Evolutionary conservation across 352 stramenopile species (phyloP), one percentile per base, ranked within the genome.

Genomic region (Phytophthora tubulina): DNA sequence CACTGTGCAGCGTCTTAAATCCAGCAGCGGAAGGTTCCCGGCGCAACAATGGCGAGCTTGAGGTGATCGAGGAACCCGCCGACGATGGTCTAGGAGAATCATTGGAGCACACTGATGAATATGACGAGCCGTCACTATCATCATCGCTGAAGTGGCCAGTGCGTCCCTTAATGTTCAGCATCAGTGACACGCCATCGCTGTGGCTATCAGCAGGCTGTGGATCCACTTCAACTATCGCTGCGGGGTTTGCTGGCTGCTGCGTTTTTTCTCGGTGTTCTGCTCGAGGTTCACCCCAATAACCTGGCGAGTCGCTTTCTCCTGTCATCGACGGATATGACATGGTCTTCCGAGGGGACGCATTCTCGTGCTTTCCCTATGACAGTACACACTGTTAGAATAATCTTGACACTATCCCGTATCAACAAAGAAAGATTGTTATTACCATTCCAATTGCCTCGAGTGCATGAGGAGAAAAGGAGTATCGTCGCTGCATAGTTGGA

Each of bases 401-500:
- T 13, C 6, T 64, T 6, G 1, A 21, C 14, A 15, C 21, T 41
- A 3, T 14, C 21, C n/a, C 31, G 14, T 4, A 33, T 58, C 9
- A 42, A 6, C 6, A 45, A 54, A n/a, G 39, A 17, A 64, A 21
- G 11, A 15, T 35, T 36, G 21, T 27, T 27, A 27, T 36, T 36
- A 79, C 75, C 67, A 67, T 64, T 52, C 54, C 75, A 63, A 81
- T 81, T n/a, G 44, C 58, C 13, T 75, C 63, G 6, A 50, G 52
- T 3, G 67, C 48, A 46, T 76, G 30, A 30, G 31, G 48, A 6
- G 75, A 77, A 46, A 81, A 81, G 4, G 71, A 81, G 45, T 72
- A 73, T 5, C 75, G 75, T 8, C 75, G 75, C 42, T 72, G 58
- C 44, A 81, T 72, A 38, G 11, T 59, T n/a, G 63, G 44, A 30